Conservation (phyloP, 345 rosid species). For the Abelmoschus esculentus region DNA sequence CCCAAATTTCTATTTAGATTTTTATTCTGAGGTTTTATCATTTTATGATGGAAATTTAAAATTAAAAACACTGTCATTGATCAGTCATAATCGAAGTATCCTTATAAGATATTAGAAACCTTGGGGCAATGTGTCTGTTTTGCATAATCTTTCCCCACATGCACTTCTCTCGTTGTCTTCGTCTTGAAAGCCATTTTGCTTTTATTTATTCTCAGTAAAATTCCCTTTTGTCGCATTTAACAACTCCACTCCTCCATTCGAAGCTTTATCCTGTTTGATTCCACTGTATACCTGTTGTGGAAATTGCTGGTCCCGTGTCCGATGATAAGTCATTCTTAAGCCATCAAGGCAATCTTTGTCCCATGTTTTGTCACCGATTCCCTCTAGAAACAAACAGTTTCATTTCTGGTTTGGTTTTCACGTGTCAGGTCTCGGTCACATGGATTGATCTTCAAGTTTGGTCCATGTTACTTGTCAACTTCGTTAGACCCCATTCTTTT, state of each 20-base stretch:
- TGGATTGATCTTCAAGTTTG: not conserved
- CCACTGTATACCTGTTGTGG: not conserved
- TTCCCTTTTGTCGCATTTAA: slow-evolving; percentile 20
- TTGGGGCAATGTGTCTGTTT: slow-evolving; percentile 6
- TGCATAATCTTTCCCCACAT: not conserved
- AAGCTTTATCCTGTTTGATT: not conserved
- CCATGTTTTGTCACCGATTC: not conserved
- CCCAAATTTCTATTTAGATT: not conserved
- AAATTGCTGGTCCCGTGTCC: not conserved
- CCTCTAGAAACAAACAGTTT: not conserved
- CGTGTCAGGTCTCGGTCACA: not conserved
- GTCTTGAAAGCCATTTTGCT: slow-evolving; percentile 16
- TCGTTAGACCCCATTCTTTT: not conserved
- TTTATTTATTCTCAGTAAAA: slow-evolving; percentile 21
- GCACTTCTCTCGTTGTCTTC: no score
- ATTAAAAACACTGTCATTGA: slow-evolving; percentile 4
- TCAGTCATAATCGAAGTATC: slow-evolving; percentile 26
- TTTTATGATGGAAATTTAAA: not conserved
- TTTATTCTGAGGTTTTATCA: not conserved
- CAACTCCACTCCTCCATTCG: not conserved
- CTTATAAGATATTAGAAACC: slow-evolving; percentile 8
- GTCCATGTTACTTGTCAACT: not conserved
- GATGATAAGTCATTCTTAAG: not conserved
- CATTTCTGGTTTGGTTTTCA: not conserved
- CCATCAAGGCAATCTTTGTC: slow-evolving; percentile 13